Evolutionary conservation across 2,329 filamentous ascomycete genomes (phyloP), one percentile per base, ranked within the genome.

Genomic region (Zymoseptoria pseudotritici): DNA sequence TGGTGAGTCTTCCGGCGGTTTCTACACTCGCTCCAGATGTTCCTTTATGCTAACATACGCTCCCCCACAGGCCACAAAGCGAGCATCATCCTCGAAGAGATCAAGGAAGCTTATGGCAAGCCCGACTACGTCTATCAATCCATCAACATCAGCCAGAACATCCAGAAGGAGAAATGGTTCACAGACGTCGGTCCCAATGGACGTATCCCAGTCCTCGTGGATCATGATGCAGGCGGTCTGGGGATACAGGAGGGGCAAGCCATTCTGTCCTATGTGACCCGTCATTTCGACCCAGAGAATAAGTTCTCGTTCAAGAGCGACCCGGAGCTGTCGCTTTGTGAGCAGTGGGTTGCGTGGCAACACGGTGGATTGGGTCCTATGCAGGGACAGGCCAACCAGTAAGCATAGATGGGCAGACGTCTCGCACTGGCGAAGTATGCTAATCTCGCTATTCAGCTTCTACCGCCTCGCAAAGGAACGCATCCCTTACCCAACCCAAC

Each of bases 161-260:
- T 85, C 26, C 86, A 88, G 52, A 88, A 88, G 72, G 79, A 87
- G 76, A 77, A 80, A 1, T 88, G 86, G 85, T 88, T 83, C 75
- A 83, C 80, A 0, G 81, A 81, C 46, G 70, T 85, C 29, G 81
- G 81, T 61, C 85, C 85, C 46, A 89, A 88, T 71, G 86, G 85
- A 2, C 80, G 84, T 17, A 87, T 87, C 65, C 84, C 85, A 1
- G 84, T 82, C n/a, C 52, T 88, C 53, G 80, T 87, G 29, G 85
- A 88, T 74, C 85, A 88, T 65, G 83, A 88, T 72, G 80, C 83
- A 62, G 76, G 76, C 58, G 80, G 74, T 53, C 82, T 88, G 56
- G 74, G 81, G 51, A 84, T 79, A 54, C 73, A 76, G 67, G 77
- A 79, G 63, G 76, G 77, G 7, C 19, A 58, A 71, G 76, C 77